Conservation (phyloP, 2,329 filamentous ascomycete species). For the Mollisiaceae sp. region DNA sequence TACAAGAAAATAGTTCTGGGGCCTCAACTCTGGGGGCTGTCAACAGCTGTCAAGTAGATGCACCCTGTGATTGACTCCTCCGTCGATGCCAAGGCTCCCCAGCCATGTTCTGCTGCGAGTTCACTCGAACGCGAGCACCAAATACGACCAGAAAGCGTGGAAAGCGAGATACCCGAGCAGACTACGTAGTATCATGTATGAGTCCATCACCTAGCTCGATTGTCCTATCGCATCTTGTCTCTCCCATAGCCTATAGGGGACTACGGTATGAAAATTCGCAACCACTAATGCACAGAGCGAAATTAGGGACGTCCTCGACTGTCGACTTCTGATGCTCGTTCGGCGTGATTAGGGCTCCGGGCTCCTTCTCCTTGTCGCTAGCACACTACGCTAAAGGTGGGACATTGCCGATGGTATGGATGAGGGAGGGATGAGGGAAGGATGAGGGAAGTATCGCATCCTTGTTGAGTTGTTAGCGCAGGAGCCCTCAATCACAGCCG, state of each 20-base stretch:
- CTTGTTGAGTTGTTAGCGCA: neutral
- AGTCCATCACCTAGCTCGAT: neutral
- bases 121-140: neutral
- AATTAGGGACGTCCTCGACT: neutral
- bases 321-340: neutral
- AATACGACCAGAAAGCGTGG: neutral
- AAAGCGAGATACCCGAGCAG: neutral
- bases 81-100: neutral
- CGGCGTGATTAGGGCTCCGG: neutral
- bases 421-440: too few relatives aligned
- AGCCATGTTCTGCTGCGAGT: neutral
- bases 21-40: neutral
- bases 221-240: neutral
- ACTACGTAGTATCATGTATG: too few relatives aligned
- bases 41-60: neutral
- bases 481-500: neutral
- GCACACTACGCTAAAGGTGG: neutral
- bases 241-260: too few relatives aligned
- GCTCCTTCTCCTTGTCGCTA: too few relatives aligned
- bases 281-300: conserved; percentile 3
- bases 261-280: neutral
- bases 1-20: neutral
- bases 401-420: neutral
- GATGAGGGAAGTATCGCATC: neutral
- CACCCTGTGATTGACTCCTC: neutral